Percentiles rank a stretch among this genome's conserved stretches.
phyloP scores from a whole-genome alignment of 192 early-diverging fungal genomes.

The Backusella circina region DNA sequence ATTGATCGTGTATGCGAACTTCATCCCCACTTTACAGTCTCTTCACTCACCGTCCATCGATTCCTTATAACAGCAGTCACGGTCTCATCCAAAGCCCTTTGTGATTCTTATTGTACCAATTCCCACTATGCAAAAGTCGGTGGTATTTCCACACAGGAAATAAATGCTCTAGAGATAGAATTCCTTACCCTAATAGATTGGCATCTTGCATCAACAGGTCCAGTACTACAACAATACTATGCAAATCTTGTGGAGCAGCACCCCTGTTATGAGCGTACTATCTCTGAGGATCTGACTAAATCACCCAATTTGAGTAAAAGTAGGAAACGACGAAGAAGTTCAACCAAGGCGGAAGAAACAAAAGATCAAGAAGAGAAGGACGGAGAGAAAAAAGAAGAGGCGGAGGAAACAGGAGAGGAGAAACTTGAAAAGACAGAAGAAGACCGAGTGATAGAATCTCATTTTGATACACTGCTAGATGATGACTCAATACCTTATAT shows the following conservation, averaged over 20 bases:
- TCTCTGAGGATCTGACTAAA: not conserved
- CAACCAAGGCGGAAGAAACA: not conserved
- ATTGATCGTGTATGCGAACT: constrained; percentile 85
- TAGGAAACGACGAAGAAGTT: constrained; percentile 23
- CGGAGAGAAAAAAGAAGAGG: not conserved
- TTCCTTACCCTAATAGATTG: constrained; percentile 87
- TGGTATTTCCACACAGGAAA: constrained; percentile 87
- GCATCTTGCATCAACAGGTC: constrained; percentile 76
- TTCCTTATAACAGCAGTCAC: constrained; percentile 91
- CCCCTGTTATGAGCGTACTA: constrained; percentile 45
- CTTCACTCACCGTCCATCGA: constrained; percentile 89
- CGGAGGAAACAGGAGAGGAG: not conserved
- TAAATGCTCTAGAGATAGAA: constrained; percentile 93
- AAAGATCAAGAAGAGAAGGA: not conserved
- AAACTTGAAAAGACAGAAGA: not conserved
- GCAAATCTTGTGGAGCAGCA: constrained; percentile 83
- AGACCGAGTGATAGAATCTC: constrained; percentile 7
- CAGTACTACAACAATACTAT: constrained; percentile 90
- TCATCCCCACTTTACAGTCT: constrained; percentile 82
- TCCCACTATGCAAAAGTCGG: constrained; percentile 94
- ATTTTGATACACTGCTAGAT: constrained; percentile 25
- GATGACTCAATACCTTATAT: constrained; percentile 21
- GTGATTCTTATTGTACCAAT: constrained; percentile 95
- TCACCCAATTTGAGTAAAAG: not conserved
- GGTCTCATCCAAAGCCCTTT: constrained; percentile 82